Evolutionary conservation across 495 filamentous ascomycete species (phyloP).

Genomic region (Penicillium daleae): DNA sequence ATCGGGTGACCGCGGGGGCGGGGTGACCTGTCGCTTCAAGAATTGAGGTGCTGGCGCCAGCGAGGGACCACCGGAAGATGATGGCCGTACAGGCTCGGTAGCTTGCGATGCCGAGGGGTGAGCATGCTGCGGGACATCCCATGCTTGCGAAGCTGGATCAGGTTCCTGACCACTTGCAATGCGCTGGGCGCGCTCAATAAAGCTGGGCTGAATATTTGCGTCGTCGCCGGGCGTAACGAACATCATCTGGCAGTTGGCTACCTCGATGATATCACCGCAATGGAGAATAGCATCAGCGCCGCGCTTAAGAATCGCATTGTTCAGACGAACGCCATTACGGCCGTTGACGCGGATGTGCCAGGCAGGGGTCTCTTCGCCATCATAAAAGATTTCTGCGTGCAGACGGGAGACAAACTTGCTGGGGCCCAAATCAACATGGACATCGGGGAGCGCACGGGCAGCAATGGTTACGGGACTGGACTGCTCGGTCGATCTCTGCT

Average conservation of each 20-base stretch:
- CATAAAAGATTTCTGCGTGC: constrained; percentile 85
- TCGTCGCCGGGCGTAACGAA: constrained; percentile 80
- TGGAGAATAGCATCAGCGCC: constrained; percentile 66
- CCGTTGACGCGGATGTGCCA: constrained; percentile 90
- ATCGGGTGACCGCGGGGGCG: constrained; percentile 56
- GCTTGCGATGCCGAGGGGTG: constrained; percentile 42
- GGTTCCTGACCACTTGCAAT: constrained; percentile 50
- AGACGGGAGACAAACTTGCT: constrained; percentile 88
- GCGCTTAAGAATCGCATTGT: constrained; percentile 68
- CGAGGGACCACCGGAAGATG: constrained; percentile 52
- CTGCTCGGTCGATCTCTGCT: constrained; percentile 47
- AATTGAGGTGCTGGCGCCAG: constrained; percentile 72
- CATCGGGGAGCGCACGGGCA: constrained; percentile 50
- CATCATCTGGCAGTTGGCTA: constrained; percentile 95
- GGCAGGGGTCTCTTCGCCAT: constrained; percentile 58
- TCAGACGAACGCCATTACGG: constrained; percentile 84
- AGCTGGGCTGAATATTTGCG: constrained; percentile 59
- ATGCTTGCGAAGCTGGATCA: constrained; percentile 32
- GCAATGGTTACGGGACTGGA: constrained; percentile 51
- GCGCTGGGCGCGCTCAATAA: constrained; percentile 55
- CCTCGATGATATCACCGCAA: constrained; percentile 87
- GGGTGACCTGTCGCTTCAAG: constrained; percentile 69
- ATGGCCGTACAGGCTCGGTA: constrained; percentile 29
- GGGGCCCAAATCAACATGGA: constrained; percentile 92
- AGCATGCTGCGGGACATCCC: constrained; percentile 47